Evolutionary conservation across 108 stramenopile species (phyloP).

Genomic region (Cyclotella atomus): DNA sequence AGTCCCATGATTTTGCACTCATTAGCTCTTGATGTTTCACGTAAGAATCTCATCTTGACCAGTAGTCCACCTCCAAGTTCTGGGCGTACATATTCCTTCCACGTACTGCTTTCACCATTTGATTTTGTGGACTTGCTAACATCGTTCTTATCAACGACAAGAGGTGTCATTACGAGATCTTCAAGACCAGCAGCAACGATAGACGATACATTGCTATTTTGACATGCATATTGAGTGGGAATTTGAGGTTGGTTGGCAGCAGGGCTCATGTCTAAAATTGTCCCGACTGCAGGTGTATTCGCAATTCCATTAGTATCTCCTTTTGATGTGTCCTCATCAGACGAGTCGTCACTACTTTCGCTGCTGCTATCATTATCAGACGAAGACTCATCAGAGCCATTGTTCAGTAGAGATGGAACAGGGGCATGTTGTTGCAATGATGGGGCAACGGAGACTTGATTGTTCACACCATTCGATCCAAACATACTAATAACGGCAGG

Average conservation of each 20-base stretch:
- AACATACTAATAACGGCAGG: not conserved
- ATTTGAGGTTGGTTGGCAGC: not conserved
- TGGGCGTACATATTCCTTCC: slow-evolving; percentile 76
- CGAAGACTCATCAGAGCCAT: slow-evolving; percentile 16
- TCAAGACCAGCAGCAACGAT: slow-evolving; percentile 60
- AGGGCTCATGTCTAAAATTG: slow-evolving; percentile 30
- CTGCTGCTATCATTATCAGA: slow-evolving; percentile 46
- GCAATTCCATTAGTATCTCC: not conserved
- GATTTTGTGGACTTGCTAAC: slow-evolving; percentile 11
- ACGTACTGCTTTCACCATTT: slow-evolving; percentile 57
- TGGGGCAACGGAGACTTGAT: slow-evolving; percentile 3
- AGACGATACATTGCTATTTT: slow-evolving; percentile 15
- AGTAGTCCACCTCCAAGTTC: slow-evolving; percentile 72
- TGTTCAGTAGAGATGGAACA: slow-evolving; percentile 25
- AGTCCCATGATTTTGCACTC: slow-evolving; percentile 62
- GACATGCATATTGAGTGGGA: slow-evolving; percentile 20
- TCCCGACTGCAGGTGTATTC: slow-evolving; percentile 24
- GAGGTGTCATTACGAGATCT: slow-evolving; percentile 83
- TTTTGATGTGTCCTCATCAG: not conserved
- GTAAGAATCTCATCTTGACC: slow-evolving; percentile 68
- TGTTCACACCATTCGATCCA: slow-evolving; percentile 15
- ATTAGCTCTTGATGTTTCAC: slow-evolving; percentile 49
- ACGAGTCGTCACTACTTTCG: slow-evolving; percentile 28
- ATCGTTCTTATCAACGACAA: slow-evolving; percentile 54
- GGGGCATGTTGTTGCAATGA: slow-evolving; percentile 9